Conservation (phyloP, 768 basidiomycete species). For the Kwoniella bestiolae region DNA sequence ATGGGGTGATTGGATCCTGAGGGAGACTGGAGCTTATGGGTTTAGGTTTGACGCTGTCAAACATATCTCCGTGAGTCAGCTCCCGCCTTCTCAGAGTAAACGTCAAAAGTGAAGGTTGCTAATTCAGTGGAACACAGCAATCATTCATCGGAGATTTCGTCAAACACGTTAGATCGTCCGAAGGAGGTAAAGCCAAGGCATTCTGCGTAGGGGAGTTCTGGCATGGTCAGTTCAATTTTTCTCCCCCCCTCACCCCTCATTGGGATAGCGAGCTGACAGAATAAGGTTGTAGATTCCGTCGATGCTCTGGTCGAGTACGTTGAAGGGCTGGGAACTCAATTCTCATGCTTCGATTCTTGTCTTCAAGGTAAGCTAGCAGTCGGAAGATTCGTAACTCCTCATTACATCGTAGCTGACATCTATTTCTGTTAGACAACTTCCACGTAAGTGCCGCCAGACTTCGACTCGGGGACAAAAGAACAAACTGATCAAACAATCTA, state of each 20-base stretch:
- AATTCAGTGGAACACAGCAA: conserved; percentile 55
- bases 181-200: conserved; percentile 59
- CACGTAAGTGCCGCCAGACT: conserved; percentile 34
- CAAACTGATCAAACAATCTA: too few relatives aligned
- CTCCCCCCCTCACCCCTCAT: background rate
- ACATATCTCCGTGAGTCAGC: conserved; percentile 60
- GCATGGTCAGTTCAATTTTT: conserved; percentile 65
- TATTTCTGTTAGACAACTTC: conserved; percentile 42
- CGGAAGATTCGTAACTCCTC: background rate
- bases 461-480: too few relatives aligned
- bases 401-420: background rate
- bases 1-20: conserved; percentile 81
- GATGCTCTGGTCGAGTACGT: conserved; percentile 51
- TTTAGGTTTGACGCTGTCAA: conserved; percentile 91
- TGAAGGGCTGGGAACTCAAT: conserved; percentile 61
- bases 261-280: background rate
- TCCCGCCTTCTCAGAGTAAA: background rate
- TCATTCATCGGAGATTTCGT: conserved; percentile 59
- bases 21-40: conserved; percentile 63
- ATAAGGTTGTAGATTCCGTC: conserved; percentile 40
- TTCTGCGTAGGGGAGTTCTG: conserved; percentile 83
- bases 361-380: conserved; percentile 64
- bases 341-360: conserved; percentile 88
- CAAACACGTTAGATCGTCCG: conserved; percentile 58
- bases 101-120: background rate